These are phyloP conservation scores for Orbilia oligospora DNA, from an alignment of 2,329 filamentous ascomycete genomes.

Conservation along the genomic window DNA sequence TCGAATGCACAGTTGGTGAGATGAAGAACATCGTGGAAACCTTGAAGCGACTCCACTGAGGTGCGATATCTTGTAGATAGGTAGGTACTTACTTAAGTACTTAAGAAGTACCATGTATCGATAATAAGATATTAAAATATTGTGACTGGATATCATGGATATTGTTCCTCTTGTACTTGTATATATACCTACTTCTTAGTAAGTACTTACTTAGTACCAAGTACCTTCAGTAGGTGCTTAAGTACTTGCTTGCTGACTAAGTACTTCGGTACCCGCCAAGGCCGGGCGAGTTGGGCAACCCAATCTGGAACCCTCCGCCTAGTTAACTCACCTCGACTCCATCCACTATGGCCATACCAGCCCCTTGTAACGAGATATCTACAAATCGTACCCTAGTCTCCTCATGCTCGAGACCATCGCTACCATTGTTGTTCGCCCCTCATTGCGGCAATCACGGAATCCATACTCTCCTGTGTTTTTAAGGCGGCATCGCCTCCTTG, in stretches of 20 bases:
- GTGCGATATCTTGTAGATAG: background rate
- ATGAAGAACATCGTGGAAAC: constrained; percentile 75
- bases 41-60: constrained; percentile 75
- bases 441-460: background rate
- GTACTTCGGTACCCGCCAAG: too few species aligned
- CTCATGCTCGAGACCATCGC: constrained; percentile 15
- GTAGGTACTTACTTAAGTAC: background rate
- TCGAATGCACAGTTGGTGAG: constrained; percentile 68
- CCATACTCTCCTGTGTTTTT: background rate
- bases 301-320: constrained; percentile 6
- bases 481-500: background rate
- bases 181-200: too few species aligned
- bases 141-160: too few species aligned
- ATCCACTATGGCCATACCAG: constrained; percentile 4
- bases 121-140: too few species aligned
- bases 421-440: background rate
- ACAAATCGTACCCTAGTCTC: background rate
- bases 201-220: too few species aligned
- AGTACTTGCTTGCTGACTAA: too few species aligned
- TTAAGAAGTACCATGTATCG: too few species aligned
- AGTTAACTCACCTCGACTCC: constrained; percentile 7
- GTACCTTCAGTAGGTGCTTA: too few species aligned
- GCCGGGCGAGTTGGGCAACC: background rate
- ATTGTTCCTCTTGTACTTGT: too few species aligned
- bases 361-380: background rate